Conservation (phyloP, 805 yeast genomes). For the Starmerella gropengiesseri region DNA sequence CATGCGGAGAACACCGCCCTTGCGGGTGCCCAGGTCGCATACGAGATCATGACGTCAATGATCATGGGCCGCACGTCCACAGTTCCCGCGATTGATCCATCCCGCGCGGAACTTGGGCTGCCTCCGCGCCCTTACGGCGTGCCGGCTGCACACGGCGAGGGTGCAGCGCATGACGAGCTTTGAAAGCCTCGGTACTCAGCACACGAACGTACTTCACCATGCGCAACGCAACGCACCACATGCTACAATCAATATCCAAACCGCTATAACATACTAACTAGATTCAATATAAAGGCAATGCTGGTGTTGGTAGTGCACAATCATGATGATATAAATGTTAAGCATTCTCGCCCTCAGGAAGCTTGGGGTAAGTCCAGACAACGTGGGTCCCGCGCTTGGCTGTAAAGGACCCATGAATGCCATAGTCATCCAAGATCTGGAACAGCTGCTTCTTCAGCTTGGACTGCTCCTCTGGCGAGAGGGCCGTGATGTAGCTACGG, state of each 20-base stretch:
- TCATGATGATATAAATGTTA: too few relatives aligned
- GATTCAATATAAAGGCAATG: too few relatives aligned
- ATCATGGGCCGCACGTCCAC: constrained; percentile 37
- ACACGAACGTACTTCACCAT: too few relatives aligned
- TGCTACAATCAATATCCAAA: too few relatives aligned
- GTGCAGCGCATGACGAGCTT: constrained; percentile 17
- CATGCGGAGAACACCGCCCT: constrained; percentile 51
- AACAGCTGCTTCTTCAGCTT: constrained; percentile 24
- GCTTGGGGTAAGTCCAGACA: constrained; percentile 19
- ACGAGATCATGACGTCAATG: constrained; percentile 63
- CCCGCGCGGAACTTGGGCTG: constrained; percentile 18
- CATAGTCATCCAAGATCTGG: constrained; percentile 22
- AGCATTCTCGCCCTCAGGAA: background rate
- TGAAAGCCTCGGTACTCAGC: constrained; percentile 6
- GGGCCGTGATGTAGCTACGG: constrained; percentile 43
- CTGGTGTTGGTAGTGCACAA: too few relatives aligned
- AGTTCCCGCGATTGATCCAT: constrained; percentile 23
- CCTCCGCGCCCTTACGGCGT: constrained; percentile 12
- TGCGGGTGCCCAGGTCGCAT: constrained; percentile 57
- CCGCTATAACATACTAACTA: too few relatives aligned
- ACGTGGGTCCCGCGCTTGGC: constrained; percentile 25
- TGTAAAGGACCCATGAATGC: constrained; percentile 12
- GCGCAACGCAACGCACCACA: too few relatives aligned
- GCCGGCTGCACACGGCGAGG: background rate
- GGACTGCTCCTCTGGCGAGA: constrained; percentile 32